Evolutionary conservation across 192 early-diverging fungal genomes (phyloP), one percentile per base, ranked within the genome.

Genomic region (Coemansia brasiliensis): DNA sequence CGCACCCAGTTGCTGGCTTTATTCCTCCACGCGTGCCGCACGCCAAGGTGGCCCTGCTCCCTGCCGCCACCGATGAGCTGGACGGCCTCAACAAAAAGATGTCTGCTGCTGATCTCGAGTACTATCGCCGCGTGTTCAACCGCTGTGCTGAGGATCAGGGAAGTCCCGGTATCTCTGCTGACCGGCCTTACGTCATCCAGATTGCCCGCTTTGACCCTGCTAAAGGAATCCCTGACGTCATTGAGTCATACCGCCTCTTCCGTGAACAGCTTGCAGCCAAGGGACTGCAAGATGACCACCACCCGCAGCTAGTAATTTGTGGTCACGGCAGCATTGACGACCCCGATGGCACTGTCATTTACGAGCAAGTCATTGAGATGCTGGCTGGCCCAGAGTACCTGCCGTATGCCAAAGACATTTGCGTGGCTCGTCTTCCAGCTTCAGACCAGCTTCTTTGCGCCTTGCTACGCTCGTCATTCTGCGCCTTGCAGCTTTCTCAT

Each of bases 281-380:
- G 18, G 78, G 71, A 55, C 51, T 57, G 3, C 61, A 67, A 13
- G 67, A 63, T n/a, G 61, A 70, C 2, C 63, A 79, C 20, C 78
- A 82, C 25, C 90, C 89, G 11, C 90, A 91, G 66, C 75, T 92
- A 17, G 81, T 92, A 17, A 69, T 91, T 10, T 86, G 85, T 54
- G 91, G 91, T 7, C 85, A 90, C 59, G 87, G 91, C 13, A 86
- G 85, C 59, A 83, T 93, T 40, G 91, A 93, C 69, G 90, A 93
- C 68, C 91, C 91, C 18, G 90, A 93, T 53, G 91, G 88, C 43
- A 82, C 81, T 2, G 52, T 86, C 13, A 82, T 90, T 32, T 89
- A 83, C 56, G 81, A 87, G 32, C 70, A 87, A 65, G 63, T 83
- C 22, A 57, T 83, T 27, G 54, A 59, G 25, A 62, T 79, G 39